A percentile compares a stretch with the other conserved stretches of the same genome.
Evolutionary conservation across 768 basidiomycete genomes (phyloP).

Genomic region (Lactarius quietus): DNA sequence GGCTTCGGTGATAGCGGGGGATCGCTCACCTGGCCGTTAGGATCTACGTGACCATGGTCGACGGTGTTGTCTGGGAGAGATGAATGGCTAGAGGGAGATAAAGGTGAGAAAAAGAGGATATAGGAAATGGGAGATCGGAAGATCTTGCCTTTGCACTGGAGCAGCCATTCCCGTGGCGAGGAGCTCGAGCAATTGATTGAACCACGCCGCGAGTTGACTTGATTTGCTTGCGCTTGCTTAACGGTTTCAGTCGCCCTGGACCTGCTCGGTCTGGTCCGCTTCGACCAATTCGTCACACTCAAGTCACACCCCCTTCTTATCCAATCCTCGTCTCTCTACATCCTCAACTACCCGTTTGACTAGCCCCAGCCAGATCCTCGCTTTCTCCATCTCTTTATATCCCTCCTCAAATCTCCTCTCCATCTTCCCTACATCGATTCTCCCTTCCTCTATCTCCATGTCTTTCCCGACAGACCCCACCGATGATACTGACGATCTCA

Average conservation of each 20-base stretch:
- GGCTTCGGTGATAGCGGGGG: conserved; percentile 16
- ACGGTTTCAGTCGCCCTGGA: conserved; percentile 23
- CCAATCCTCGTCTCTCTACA: conserved; percentile 7
- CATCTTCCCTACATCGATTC: conserved; percentile 64
- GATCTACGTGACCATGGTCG: conserved; percentile 27
- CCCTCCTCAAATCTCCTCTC: conserved; percentile 53
- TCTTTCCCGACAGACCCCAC: conserved; percentile 54
- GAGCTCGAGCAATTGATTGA: conserved; percentile 22
- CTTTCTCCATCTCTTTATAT: conserved; percentile 61
- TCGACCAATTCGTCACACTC: conserved; percentile 19
- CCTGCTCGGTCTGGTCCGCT: conserved; percentile 22
- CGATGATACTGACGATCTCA: conserved; percentile 43
- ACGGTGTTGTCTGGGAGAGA: conserved; percentile 26
- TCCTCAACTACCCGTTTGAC: conserved; percentile 61
- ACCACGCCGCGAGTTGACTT: conserved; percentile 24
- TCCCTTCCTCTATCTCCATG: conserved; percentile 52
- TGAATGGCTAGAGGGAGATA: conserved; percentile 23
- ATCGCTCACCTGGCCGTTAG: conserved; percentile 26
- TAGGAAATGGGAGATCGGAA: conserved; percentile 23
- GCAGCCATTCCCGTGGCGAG: conserved; percentile 26
- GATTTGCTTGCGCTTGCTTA: conserved; percentile 21
- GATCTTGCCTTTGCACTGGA: conserved; percentile 28
- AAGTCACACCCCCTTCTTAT: conserved; percentile 30
- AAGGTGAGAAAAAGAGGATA: conserved; percentile 22
- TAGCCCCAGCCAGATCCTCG: conserved; percentile 55